Percentiles rank a stretch among this genome's conserved stretches.
Evolutionary conservation across 768 basidiomycete species (phyloP).

Genomic region (Phaeolepiota aurea): DNA sequence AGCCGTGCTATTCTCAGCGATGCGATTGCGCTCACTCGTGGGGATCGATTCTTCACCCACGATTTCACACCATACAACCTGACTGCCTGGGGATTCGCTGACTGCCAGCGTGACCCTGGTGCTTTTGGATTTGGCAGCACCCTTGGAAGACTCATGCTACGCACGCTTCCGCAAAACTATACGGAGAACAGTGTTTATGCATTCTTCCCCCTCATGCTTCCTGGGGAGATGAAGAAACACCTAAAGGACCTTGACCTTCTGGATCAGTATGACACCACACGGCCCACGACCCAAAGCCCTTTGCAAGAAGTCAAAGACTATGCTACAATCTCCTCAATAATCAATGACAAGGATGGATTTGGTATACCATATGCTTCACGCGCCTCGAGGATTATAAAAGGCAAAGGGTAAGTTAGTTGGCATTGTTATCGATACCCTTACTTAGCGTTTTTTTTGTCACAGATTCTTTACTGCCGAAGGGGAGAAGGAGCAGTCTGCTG

Average conservation of each 20-base stretch:
- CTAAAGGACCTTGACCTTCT: constrained; percentile 46
- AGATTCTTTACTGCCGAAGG: constrained; percentile 66
- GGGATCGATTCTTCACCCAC: constrained; percentile 75
- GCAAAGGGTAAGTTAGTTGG: constrained; percentile 44
- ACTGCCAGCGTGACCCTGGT: constrained; percentile 66
- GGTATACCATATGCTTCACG: constrained; percentile 37
- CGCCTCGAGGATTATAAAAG: constrained; percentile 44
- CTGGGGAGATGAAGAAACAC: constrained; percentile 53
- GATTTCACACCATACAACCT: constrained; percentile 77
- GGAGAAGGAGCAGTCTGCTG: constrained; percentile 37
- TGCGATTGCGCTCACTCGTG: constrained; percentile 80
- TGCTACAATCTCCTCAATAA: constrained; percentile 41
- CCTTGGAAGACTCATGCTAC: constrained; percentile 65
- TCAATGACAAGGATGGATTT: constrained; percentile 39
- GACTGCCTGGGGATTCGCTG: constrained; percentile 79
- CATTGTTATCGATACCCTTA: neutral
- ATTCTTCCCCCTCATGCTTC: constrained; percentile 87
- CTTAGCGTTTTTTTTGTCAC: constrained; percentile 6
- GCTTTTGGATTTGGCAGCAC: constrained; percentile 73
- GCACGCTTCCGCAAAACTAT: constrained; percentile 65
- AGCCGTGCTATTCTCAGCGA: constrained; percentile 82
- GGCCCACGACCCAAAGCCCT: constrained; percentile 28
- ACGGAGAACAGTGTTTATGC: constrained; percentile 66
- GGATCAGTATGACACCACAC: constrained; percentile 45
- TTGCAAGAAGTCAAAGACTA: constrained; percentile 34